Percentiles rank a stretch among this genome's conserved stretches.
Evolutionary conservation across 23 red algal species (phyloP).

Genomic region (Cyanidiococcus yangmingshanensis): DNA sequence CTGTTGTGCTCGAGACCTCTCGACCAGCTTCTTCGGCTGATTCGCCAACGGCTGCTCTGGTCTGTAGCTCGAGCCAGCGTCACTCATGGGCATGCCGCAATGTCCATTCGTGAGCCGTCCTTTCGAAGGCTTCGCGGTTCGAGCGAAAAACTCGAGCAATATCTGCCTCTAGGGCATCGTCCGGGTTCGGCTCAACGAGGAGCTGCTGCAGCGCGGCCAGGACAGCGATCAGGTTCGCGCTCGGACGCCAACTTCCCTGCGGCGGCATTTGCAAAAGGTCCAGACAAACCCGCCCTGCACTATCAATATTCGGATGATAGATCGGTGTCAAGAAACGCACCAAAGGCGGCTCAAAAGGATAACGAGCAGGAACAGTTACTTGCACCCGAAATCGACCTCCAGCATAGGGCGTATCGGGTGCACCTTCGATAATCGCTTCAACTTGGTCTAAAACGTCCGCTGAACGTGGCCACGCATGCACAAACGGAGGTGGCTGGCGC

Average conservation of each 20-base stretch:
- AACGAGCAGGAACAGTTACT: slow-evolving; percentile 46
- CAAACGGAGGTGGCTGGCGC: slow-evolving; percentile 40
- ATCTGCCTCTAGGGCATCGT: slow-evolving; percentile 83
- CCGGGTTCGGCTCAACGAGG: slow-evolving; percentile 54
- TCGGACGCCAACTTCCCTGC: slow-evolving; percentile 77
- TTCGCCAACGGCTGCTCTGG: no score
- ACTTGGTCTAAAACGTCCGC: slow-evolving; percentile 30
- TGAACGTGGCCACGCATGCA: slow-evolving; percentile 41
- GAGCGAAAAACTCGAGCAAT: slow-evolving; percentile 56
- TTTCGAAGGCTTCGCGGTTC: slow-evolving; percentile 31
- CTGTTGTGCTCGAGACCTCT: no score
- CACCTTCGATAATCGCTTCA: slow-evolving; percentile 53
- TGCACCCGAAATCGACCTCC: slow-evolving; percentile 63
- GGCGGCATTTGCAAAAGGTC: slow-evolving; percentile 85
- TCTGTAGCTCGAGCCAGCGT: no score
- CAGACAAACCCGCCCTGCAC: slow-evolving; percentile 67
- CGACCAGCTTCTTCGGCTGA: no score
- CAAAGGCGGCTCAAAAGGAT: slow-evolving; percentile 75
- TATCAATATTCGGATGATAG: slow-evolving; percentile 96
- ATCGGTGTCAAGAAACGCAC: slow-evolving; percentile 75
- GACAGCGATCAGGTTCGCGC: slow-evolving; percentile 49
- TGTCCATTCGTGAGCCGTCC: slow-evolving; percentile 38
- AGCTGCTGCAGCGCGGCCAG: slow-evolving; percentile 67
- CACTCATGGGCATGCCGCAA: slow-evolving; percentile 21
- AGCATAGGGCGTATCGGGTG: slow-evolving; percentile 57